Evolutionary conservation across 106 monocot genomes (phyloP).

Genomic region (Ottelia alismoides): DNA sequence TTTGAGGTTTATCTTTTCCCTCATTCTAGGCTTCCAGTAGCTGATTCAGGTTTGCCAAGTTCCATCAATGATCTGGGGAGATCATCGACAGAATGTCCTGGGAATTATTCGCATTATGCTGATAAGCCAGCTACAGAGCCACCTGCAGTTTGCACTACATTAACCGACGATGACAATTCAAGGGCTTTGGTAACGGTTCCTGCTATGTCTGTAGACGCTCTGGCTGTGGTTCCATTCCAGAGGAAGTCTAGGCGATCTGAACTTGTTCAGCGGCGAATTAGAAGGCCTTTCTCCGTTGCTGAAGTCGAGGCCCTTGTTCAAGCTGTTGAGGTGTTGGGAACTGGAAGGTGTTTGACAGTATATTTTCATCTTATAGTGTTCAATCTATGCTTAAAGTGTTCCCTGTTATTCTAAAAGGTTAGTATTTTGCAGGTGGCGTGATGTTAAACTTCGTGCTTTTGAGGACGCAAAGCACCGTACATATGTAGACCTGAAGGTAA

Average conservation of each 20-base stretch:
- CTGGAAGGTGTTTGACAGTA: constrained; percentile 40
- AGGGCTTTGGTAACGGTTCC: constrained; percentile 27
- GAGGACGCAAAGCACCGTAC: constrained; percentile 50
- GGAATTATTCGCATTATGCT: constrained; percentile 12
- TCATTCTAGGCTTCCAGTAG: background rate
- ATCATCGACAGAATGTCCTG: constrained; percentile 27
- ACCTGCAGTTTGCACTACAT: too few relatives aligned
- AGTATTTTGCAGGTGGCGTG: constrained; percentile 32
- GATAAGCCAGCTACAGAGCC: constrained; percentile 8
- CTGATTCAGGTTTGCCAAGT: background rate
- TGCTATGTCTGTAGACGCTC: constrained; percentile 7
- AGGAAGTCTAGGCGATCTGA: constrained; percentile 22
- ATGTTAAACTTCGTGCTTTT: constrained; percentile 42
- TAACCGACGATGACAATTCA: too few relatives aligned
- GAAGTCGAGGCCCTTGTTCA: constrained; percentile 55
- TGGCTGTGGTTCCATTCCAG: constrained; percentile 26
- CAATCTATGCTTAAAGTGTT: too few relatives aligned
- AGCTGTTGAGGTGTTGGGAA: constrained; percentile 46
- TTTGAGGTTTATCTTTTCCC: background rate
- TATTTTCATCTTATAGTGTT: too few relatives aligned
- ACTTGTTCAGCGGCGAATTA: constrained; percentile 29
- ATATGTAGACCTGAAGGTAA: constrained; percentile 47
- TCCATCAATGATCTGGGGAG: background rate
- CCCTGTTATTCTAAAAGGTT: too few relatives aligned
- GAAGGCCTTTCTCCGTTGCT: constrained; percentile 45